Conservation (phyloP, 257 asterid species). For the Gardenia jasminoides region DNA sequence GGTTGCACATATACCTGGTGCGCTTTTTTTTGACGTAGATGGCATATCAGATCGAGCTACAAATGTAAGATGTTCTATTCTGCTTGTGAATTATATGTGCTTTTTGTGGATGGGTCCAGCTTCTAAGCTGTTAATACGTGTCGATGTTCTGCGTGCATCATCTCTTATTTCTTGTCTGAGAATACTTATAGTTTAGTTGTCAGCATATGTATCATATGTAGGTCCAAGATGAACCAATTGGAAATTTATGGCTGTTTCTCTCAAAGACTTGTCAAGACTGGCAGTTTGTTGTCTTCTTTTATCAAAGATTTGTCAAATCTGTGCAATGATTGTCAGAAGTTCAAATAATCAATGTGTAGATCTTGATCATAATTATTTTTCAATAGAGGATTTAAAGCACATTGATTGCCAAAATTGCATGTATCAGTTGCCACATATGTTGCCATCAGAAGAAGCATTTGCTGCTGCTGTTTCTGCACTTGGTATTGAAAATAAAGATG, state of each 20-base stretch:
- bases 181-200: background rate
- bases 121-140: background rate
- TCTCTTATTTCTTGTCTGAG: background rate
- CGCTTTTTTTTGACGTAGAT: conserved; percentile 90
- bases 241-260: background rate
- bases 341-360: background rate
- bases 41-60: conserved; percentile 77
- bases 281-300: background rate
- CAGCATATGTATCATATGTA: background rate
- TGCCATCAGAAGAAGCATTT: conserved; percentile 96
- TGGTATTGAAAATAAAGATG: conserved; percentile 88
- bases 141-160: background rate
- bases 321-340: background rate
- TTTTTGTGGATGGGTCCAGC: background rate
- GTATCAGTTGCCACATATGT: conserved; percentile 91
- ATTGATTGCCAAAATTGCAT: conserved; percentile 21
- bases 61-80: conserved; percentile 50
- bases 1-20: conserved; percentile 99
- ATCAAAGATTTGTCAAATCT: background rate
- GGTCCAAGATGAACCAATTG: background rate
- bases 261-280: background rate
- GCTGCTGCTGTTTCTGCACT: conserved; percentile 99
- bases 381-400: background rate
- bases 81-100: background rate
- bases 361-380: background rate